Evolutionary conservation across 1,284 basidiomycete species (phyloP).

Genomic region (Pseudomicrostroma phylloplanum): DNA sequence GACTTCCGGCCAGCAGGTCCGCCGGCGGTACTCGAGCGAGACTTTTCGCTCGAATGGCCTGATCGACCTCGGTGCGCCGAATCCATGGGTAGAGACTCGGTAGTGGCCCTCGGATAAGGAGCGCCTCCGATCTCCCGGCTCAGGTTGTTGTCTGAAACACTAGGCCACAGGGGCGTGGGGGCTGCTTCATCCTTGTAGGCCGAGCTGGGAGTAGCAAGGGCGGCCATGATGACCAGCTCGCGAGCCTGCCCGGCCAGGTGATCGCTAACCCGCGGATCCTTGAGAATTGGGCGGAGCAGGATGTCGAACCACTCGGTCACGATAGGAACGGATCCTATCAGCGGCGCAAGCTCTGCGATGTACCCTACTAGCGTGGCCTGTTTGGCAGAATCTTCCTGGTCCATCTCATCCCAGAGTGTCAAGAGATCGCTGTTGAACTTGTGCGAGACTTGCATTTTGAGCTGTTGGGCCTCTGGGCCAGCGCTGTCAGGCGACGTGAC

Average conservation of each 20-base stretch:
- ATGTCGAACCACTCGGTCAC: conserved; percentile 45
- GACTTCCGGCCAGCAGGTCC: not conserved
- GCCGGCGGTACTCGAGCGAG: not conserved
- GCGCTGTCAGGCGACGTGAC: not conserved
- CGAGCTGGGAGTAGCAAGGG: conserved; percentile 26
- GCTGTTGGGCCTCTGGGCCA: conserved; percentile 11
- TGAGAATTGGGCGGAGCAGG: conserved; percentile 37
- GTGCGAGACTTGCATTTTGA: conserved; percentile 26
- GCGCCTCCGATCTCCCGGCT: conserved; percentile 19
- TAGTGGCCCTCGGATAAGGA: conserved; percentile 21
- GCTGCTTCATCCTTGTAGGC: conserved; percentile 37
- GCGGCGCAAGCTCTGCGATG: conserved; percentile 25
- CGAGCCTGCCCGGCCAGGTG: conserved; percentile 28
- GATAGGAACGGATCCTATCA: conserved; percentile 27
- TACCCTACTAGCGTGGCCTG: conserved; percentile 28
- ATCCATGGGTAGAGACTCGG: not conserved
- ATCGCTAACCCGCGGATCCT: conserved; percentile 23
- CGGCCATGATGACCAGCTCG: conserved; percentile 32
- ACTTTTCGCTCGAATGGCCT: not conserved
- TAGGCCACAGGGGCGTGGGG: conserved; percentile 27
- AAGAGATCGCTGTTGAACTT: conserved; percentile 28
- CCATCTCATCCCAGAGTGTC: conserved; percentile 25
- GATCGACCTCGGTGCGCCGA: not conserved
- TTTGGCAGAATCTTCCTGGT: conserved; percentile 20
- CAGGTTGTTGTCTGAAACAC: not conserved